phyloP scores from a whole-genome alignment of 495 filamentous ascomycete species.

The Tetracladium setigerum region DNA sequence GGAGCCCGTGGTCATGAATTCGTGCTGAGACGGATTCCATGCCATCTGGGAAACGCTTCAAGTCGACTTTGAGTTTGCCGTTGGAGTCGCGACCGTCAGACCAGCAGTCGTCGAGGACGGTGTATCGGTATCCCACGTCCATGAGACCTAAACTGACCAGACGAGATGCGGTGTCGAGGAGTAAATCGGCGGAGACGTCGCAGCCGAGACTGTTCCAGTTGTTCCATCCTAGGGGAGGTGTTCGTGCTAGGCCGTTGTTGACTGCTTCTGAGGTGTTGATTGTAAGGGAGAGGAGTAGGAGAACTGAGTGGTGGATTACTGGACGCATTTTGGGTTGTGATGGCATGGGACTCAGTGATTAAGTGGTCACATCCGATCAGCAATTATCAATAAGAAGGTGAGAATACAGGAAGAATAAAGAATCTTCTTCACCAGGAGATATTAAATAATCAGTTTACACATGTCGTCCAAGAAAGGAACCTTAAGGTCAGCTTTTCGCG shows the following conservation, averaged over 20 bases:
- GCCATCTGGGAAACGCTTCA: slow-evolving; percentile 52
- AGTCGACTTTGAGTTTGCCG: slow-evolving; percentile 45
- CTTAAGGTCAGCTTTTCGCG: too few species aligned
- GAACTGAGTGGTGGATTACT: too few species aligned
- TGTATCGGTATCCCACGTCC: slow-evolving; percentile 60
- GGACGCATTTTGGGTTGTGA: too few species aligned
- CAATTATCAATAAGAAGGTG: too few species aligned
- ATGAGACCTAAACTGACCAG: slow-evolving; percentile 48
- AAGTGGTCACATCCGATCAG: too few species aligned
- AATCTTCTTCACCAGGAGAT: too few species aligned
- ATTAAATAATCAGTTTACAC: too few species aligned
- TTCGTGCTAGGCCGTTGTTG: slow-evolving; percentile 22
- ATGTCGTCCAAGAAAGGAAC: too few species aligned
- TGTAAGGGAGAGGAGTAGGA: too few species aligned
- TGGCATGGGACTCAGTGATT: too few species aligned
- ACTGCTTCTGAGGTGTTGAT: too few species aligned
- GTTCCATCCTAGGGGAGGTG: slow-evolving; percentile 24
- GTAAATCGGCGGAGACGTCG: slow-evolving; percentile 38
- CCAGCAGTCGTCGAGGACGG: slow-evolving; percentile 64
- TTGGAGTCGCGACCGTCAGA: slow-evolving; percentile 36
- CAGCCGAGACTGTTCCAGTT: slow-evolving; percentile 52
- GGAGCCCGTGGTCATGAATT: slow-evolving; percentile 53
- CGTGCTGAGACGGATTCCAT: slow-evolving; percentile 49
- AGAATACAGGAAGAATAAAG: too few species aligned
- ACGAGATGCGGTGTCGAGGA: slow-evolving; percentile 36